Evolutionary conservation across 2,329 filamentous ascomycete species (phyloP), one percentile per base, ranked within the genome.

Genomic region (Chaetomiaceae sp.): DNA sequence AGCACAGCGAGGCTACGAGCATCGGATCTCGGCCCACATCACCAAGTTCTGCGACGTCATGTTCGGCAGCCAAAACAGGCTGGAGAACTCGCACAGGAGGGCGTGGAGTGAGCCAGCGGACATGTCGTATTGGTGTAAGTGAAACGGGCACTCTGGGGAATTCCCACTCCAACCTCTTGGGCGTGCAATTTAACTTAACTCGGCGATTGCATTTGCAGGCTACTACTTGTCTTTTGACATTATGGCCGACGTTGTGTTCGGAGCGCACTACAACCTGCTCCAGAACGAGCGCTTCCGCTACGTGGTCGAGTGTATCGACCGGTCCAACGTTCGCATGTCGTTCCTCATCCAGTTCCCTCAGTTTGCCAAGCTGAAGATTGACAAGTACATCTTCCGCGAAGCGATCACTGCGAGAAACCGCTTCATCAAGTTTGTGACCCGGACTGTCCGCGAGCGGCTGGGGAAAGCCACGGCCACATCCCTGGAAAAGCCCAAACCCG

Each of bases 281-380:
- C 14, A 47, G 14, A 18, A 37, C 33, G 29, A 33, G 7, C 33
- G 20, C 16, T 37, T 36, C 33, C 32, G 32, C 33, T 37, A 36
- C 23, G 32, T 47, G 33, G 33, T 47, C 33, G 44, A 47, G 33
- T 47, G n/a, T n/a, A 47, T 47, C 33, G 44, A 47, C 44, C 27
- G 21, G 21, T 47, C 44, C 33, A 47, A 47, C 21, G 33, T 37
- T 14, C 44, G 44, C 44, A 47, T 47, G 44, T 47, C 44, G 11
- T 29, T 37, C 44, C 33, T 47, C 20, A 47, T 38, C 44, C 33
- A 47, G 21, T 47, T 20, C 20, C 44, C 44, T 14, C 4, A 18
- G 4, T 33, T 44, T 21, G 42, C 42, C 42, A 38, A n/a, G n/a
- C 42, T 44, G 20, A 44, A 44, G 27, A 32, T 44, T 29, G 42